phyloP scores from a whole-genome alignment of 75 land plant genomes.

The Pseudotsuga menziesii region DNA sequence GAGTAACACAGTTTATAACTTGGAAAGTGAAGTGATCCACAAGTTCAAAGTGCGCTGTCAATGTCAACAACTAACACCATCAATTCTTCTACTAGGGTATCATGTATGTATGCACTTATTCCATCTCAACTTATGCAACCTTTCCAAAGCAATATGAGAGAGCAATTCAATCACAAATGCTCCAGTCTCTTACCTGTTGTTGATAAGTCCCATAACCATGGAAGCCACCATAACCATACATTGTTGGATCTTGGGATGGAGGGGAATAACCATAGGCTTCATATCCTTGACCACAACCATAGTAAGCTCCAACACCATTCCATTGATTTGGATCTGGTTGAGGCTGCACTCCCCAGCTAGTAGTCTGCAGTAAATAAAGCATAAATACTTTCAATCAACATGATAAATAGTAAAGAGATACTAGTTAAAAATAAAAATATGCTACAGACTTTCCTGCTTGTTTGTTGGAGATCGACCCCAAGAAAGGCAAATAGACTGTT shows the following conservation, averaged over 20 bases:
- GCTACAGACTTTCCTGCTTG: conserved; percentile 50
- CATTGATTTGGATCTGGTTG: conserved; percentile 56
- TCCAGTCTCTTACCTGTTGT: conserved; percentile 43
- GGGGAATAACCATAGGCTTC: conserved; percentile 80
- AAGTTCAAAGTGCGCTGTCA: too few species aligned
- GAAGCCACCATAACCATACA: conserved; percentile 56
- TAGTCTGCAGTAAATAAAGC: conserved; percentile 12
- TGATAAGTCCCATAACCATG: conserved; percentile 57
- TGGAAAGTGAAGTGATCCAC: too few species aligned
- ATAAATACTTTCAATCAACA: neutral
- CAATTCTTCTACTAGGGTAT: neutral
- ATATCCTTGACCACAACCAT: conserved; percentile 60
- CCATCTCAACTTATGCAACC: neutral
- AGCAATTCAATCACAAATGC: neutral
- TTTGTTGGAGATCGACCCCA: conserved; percentile 91
- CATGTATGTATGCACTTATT: neutral
- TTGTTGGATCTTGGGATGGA: conserved; percentile 60
- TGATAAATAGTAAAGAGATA: neutral
- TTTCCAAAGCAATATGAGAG: neutral
- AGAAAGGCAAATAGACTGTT: conserved; percentile 71
- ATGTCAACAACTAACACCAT: too few species aligned
- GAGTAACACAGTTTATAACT: too few species aligned
- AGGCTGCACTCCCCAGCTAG: conserved; percentile 53
- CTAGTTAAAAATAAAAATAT: neutral
- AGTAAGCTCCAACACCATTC: conserved; percentile 44